Percentiles rank a stretch among this genome's conserved stretches.
Conservation (phyloP, 2,329 filamentous ascomycete genomes). For the Aspergillus flavus region DNA sequence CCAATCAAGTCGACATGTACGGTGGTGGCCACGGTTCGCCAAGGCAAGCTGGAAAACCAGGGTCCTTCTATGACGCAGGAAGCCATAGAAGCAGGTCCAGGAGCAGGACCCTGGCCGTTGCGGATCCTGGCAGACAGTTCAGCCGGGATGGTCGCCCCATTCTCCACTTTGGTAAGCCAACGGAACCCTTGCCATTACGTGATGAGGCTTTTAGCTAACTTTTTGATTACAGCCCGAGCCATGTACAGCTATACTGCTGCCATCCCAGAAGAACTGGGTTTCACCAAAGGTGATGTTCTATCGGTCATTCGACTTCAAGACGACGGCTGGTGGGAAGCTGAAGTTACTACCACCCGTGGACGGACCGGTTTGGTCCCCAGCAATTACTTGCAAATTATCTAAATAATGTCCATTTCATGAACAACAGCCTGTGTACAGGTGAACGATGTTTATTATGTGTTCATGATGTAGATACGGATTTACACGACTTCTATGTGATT, state of each 20-base stretch:
- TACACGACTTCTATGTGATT: slow-evolving; percentile 1
- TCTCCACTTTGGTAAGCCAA: slow-evolving; percentile 84
- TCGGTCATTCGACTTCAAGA: slow-evolving; percentile 90
- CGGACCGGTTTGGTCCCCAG: slow-evolving; percentile 64
- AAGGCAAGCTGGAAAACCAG: slow-evolving; percentile 46
- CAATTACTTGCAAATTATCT: slow-evolving; percentile 66
- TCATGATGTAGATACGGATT: slow-evolving; percentile 27
- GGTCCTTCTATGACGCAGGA: slow-evolving; percentile 51
- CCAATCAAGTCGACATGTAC: slow-evolving; percentile 59
- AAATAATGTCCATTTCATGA: slow-evolving; percentile 30
- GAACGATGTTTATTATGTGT: slow-evolving; percentile 15
- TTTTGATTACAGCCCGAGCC: slow-evolving; percentile 69
- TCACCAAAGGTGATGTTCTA: slow-evolving; percentile 87
- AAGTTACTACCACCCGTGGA: slow-evolving; percentile 66
- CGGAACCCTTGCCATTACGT: neutral
- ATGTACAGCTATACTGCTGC: slow-evolving; percentile 93
- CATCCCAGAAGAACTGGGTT: slow-evolving; percentile 92
- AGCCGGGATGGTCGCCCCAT: slow-evolving; percentile 86
- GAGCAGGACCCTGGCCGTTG: slow-evolving; percentile 86
- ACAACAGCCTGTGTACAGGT: slow-evolving; percentile 20
- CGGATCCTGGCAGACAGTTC: slow-evolving; percentile 68
- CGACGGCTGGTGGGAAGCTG: slow-evolving; percentile 99
- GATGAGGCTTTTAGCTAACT: slow-evolving; percentile 19
- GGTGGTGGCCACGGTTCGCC: slow-evolving; percentile 44
- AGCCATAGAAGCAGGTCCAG: slow-evolving; percentile 58